These are phyloP conservation scores for Fusarium sp. DNA, from an alignment of 2,329 filamentous ascomycete genomes.

Conservation along the genomic window DNA sequence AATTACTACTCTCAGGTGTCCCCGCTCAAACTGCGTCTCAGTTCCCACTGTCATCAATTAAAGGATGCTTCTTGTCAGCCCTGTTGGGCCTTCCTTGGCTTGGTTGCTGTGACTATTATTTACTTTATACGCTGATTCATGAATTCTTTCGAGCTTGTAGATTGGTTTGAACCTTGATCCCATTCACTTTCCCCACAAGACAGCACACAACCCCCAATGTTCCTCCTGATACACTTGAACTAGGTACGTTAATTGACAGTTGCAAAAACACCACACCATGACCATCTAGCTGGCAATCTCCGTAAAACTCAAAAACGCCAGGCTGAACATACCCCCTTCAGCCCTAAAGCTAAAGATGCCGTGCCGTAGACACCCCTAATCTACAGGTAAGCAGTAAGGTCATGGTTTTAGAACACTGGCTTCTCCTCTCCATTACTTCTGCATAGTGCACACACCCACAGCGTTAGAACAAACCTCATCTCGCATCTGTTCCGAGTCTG, in stretches of 20 bases:
- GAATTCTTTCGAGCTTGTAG: neutral
- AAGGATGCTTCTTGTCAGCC: slow-evolving; percentile 29
- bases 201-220: neutral
- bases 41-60: slow-evolving; percentile 38
- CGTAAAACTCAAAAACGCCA: slow-evolving; percentile 6
- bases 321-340: slow-evolving; percentile 20
- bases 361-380: slow-evolving; percentile 10
- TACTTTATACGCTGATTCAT: neutral
- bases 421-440: neutral
- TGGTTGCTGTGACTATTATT: slow-evolving; percentile 18
- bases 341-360: slow-evolving; percentile 22
- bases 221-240: neutral
- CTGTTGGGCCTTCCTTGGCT: slow-evolving; percentile 10
- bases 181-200: neutral
- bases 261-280: neutral
- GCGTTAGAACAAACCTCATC: slow-evolving; percentile 16
- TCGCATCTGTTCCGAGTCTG: slow-evolving; percentile 10
- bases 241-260: neutral
- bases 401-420: neutral
- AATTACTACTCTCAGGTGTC: slow-evolving; percentile 4
- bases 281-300: neutral
- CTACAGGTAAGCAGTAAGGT: neutral
- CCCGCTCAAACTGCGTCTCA: slow-evolving; percentile 23
- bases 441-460: neutral
- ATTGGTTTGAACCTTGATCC: neutral